These are phyloP conservation scores for Fabrea salina DNA, from an alignment of 169 alveolate species.

Conservation along the genomic window DNA sequence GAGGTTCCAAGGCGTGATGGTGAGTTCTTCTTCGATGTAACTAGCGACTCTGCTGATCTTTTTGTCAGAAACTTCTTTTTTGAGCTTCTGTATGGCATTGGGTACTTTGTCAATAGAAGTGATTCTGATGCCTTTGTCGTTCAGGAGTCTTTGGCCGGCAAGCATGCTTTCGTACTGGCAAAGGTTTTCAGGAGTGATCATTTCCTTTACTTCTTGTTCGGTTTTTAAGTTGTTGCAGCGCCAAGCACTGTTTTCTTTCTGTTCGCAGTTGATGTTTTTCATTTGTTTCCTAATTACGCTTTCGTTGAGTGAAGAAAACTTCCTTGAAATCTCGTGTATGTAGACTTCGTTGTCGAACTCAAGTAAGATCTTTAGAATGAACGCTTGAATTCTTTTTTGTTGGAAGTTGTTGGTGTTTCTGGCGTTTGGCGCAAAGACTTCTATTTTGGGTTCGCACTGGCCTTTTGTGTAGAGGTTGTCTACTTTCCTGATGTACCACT, in stretches of 20 bases:
- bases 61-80: slow-evolving; percentile 48
- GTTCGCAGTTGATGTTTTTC: slow-evolving; percentile 66
- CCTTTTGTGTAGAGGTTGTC: slow-evolving; percentile 65
- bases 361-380: slow-evolving; percentile 48
- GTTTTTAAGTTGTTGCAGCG: slow-evolving; percentile 42
- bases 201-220: slow-evolving; percentile 49
- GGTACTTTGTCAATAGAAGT: slow-evolving; percentile 67
- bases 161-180: slow-evolving; percentile 69
- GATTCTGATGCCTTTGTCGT: slow-evolving; percentile 65
- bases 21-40: slow-evolving; percentile 69
- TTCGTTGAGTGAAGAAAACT: slow-evolving; percentile 58
- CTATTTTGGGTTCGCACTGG: slow-evolving; percentile 72
- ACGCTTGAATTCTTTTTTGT: slow-evolving; percentile 60
- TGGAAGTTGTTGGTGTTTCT: slow-evolving; percentile 46
- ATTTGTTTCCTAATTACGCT: slow-evolving; percentile 58
- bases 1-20: slow-evolving; percentile 74
- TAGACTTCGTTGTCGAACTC: slow-evolving; percentile 43
- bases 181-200: slow-evolving; percentile 71
- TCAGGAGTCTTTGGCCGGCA: slow-evolving; percentile 58
- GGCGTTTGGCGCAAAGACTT: slow-evolving; percentile 71
- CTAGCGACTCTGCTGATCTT: slow-evolving; percentile 47
- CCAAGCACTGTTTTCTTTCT: slow-evolving; percentile 52
- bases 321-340: slow-evolving; percentile 49
- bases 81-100: slow-evolving; percentile 64
- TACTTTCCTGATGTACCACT: slow-evolving; percentile 51